A percentile compares a stretch with the other conserved stretches of the same genome.
Conservation (phyloP, 768 basidiomycete species). For the Pleurotus tuoliensis region DNA sequence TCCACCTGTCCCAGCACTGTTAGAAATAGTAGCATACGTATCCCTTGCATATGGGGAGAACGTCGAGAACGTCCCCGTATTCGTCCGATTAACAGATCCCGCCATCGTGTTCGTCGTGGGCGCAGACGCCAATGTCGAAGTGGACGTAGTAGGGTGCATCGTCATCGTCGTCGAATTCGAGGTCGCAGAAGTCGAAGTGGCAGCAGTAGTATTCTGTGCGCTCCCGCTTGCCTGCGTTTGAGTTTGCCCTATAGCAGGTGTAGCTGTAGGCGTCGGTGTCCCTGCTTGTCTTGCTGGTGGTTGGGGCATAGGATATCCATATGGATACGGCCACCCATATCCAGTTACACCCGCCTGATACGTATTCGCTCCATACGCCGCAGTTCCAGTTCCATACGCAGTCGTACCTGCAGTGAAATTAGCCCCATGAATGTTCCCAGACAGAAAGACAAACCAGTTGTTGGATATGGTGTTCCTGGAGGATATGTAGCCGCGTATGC, state of each 20-base stretch:
- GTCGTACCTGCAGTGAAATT: too few species aligned
- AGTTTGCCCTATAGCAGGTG: conserved; percentile 10
- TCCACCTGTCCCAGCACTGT: conserved; percentile 33
- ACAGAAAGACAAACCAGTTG: too few species aligned
- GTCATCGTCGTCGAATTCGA: conserved; percentile 20
- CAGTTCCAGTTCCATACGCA: too few species aligned
- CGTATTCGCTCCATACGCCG: too few species aligned
- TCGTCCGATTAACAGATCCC: conserved; percentile 28
- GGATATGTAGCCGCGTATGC: conserved; percentile 16
- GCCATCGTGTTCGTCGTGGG: conserved; percentile 5
- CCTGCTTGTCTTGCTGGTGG: conserved; percentile 16
- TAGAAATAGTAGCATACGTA: conserved; percentile 23
- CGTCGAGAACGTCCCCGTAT: conserved; percentile 54
- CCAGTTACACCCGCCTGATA: conserved; percentile 67
- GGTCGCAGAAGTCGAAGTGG: conserved; percentile 17
- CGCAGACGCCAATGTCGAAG: conserved; percentile 24
- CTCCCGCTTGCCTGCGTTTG: conserved; percentile 19
- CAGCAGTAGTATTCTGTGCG: neutral
- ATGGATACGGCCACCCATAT: conserved; percentile 73
- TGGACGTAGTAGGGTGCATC: conserved; percentile 14
- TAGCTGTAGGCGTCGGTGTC: neutral
- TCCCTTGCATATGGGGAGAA: conserved; percentile 56
- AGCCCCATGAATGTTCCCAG: too few species aligned
- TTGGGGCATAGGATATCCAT: conserved; percentile 48
- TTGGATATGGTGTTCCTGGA: conserved; percentile 9